These are phyloP conservation scores for Neurospora sp. DNA, from an alignment of 495 filamentous ascomycete species.

Conservation along the genomic window DNA sequence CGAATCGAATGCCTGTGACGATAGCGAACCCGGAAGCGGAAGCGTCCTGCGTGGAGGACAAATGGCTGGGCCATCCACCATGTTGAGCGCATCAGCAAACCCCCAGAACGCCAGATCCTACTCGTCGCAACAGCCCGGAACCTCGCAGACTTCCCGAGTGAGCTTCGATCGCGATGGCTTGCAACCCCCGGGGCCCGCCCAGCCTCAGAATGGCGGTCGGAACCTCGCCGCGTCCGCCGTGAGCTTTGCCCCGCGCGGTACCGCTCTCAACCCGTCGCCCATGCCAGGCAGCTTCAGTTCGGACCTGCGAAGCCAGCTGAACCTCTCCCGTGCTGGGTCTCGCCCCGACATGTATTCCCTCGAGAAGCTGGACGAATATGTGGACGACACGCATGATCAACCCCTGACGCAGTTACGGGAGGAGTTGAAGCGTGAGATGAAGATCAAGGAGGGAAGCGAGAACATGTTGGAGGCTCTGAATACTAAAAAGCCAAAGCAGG, in stretches of 20 bases:
- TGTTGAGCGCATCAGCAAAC: conserved; percentile 54
- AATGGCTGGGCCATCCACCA: conserved; percentile 48
- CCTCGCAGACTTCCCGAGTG: conserved; percentile 29
- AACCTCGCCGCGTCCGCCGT: conserved; percentile 50
- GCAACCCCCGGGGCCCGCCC: conserved; percentile 26
- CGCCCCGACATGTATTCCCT: conserved; percentile 53
- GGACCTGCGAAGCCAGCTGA: conserved; percentile 67
- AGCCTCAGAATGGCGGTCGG: conserved; percentile 23
- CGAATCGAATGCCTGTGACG: conserved; percentile 14
- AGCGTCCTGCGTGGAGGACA: conserved; percentile 32
- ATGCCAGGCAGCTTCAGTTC: conserved; percentile 89
- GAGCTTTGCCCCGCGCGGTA: conserved; percentile 51
- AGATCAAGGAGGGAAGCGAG: conserved; percentile 95
- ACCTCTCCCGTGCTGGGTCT: conserved; percentile 57
- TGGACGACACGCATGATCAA: conserved; percentile 55
- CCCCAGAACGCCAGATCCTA: conserved; percentile 52
- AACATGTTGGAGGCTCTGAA: conserved; percentile 92
- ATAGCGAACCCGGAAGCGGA: conserved; percentile 15
- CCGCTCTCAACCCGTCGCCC: conserved; percentile 55
- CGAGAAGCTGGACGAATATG: conserved; percentile 56
- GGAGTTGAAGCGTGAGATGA: conserved; percentile 82
- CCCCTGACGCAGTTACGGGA: conserved; percentile 64
- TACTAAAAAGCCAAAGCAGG: conserved; percentile 90
- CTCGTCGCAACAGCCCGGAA: conserved; percentile 38
- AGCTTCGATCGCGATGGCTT: conserved; percentile 46